These are phyloP conservation scores for Volvox reticuliferus DNA, from an alignment of 139 green algal species.

Conservation along the genomic window DNA sequence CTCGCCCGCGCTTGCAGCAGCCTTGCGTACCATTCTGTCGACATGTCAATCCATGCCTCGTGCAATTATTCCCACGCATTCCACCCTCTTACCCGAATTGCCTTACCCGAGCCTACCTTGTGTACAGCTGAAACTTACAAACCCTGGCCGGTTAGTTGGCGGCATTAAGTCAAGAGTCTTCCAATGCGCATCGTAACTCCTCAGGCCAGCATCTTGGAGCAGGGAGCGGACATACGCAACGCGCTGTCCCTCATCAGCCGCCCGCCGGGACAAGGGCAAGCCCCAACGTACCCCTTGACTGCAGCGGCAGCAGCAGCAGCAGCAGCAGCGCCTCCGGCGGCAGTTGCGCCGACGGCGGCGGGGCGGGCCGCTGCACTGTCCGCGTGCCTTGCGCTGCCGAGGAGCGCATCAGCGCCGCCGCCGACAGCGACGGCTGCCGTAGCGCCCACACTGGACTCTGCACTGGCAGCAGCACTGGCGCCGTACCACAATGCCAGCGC, in stretches of 20 bases:
- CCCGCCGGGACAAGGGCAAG: neutral
- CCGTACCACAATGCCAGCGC: slow-evolving; percentile 39
- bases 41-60: too few relatives aligned
- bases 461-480: slow-evolving; percentile 30
- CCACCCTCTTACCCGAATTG: too few relatives aligned
- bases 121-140: too few relatives aligned
- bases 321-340: neutral
- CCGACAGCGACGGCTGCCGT: neutral
- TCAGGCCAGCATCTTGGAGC: slow-evolving; percentile 45
- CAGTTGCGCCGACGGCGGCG: neutral
- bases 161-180: too few relatives aligned
- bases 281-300: neutral
- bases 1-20: too few relatives aligned
- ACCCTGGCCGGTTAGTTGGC: too few relatives aligned
- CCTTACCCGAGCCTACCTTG: too few relatives aligned
- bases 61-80: too few relatives aligned
- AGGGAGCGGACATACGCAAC: slow-evolving; percentile 40
- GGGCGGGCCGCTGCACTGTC: neutral
- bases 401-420: neutral
- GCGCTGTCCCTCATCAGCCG: slow-evolving; percentile 14
- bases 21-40: too few relatives aligned
- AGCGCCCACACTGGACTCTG: neutral
- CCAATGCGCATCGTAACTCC: neutral
- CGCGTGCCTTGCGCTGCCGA: neutral
- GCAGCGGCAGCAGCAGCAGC: neutral